phyloP scores from a whole-genome alignment of 176 grass and related monocot species.

The Thalia dealbata region DNA sequence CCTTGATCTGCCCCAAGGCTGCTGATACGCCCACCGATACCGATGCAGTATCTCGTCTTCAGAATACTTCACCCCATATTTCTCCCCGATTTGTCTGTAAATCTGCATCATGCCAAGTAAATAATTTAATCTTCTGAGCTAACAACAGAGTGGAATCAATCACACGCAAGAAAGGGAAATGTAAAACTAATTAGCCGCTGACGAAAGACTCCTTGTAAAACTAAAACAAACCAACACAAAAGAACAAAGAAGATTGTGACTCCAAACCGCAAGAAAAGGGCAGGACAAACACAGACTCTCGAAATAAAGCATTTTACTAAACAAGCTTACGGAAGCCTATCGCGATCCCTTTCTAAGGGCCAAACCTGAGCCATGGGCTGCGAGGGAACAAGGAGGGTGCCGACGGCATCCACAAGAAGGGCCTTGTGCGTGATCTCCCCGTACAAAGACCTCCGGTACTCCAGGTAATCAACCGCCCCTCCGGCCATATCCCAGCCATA shows the following conservation, averaged over 20 bases:
- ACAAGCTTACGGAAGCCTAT: background rate
- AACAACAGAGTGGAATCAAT: background rate
- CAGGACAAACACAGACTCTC: background rate
- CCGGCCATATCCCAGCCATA: slow-evolving; percentile 49
- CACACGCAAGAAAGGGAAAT: background rate
- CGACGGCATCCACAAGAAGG: slow-evolving; percentile 83
- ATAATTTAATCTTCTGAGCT: background rate
- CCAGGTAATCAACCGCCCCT: slow-evolving; percentile 59
- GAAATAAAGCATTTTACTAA: background rate
- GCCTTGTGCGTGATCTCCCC: slow-evolving; percentile 95
- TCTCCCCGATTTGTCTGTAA: slow-evolving; percentile 66
- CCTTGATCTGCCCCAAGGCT: slow-evolving; percentile 83
- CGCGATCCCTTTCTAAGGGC: background rate
- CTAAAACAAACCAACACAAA: background rate
- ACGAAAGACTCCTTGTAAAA: background rate
- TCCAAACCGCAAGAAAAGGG: background rate
- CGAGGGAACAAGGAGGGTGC: slow-evolving; percentile 76
- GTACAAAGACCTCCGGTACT: slow-evolving; percentile 81
- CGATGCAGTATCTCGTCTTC: slow-evolving; percentile 79
- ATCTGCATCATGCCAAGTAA: slow-evolving; percentile 38
- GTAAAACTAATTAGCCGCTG: background rate
- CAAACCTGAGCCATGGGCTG: slow-evolving; percentile 93
- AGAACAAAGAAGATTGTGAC: background rate
- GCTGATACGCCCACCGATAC: slow-evolving; percentile 55
- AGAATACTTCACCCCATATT: slow-evolving; percentile 81